Evolutionary conservation across 139 green algal species (phyloP), one percentile per base, ranked within the genome.

Genomic region (Chlamydomonas sp.): DNA sequence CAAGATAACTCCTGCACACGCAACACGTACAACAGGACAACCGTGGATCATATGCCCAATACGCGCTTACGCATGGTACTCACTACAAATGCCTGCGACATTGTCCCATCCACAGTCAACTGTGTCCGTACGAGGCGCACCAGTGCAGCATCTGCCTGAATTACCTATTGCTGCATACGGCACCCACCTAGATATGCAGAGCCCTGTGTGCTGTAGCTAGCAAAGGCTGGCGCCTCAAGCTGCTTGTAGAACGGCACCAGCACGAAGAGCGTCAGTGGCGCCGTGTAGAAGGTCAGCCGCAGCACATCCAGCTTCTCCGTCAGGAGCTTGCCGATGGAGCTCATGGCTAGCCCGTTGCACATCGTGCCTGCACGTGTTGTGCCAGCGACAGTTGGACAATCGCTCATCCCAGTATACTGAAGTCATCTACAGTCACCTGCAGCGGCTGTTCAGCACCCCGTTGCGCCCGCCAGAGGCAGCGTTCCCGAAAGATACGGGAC

Each of bases 201-300:
- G 0, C 79, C 72, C 49, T 77, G 57, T 3, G 18, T 20, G n/a
- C 14, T 63, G 87, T 93, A 93, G 60, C 20, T 31, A 17, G 80
- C 31, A 49, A 91, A 91, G 20, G 10, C 14, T 6, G 59, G 76
- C 7, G 83, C 58, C 85, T 96, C 90, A n/a, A 86, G 71, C 12
- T 63, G 63, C 67, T 91, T 85, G 78, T 91, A 94, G 88, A 97
- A 95, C 2, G 95, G 95, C 3, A 91, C 12, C 10, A 97, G 89
- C 83, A 92, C 89, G 10, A 84, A 3, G 2, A 90, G 78, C 2
- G 91, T 93, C 18, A 98, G 79, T 2, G 95, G 95, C 10, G 95
- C 93, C 15, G 94, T 96, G 93, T 97, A 98, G 85, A 97, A 98
- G 10, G 95, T 96, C 12, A 98, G 90, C 12, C 91, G 89, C 78